Evolutionary conservation across 345 rosid species (phyloP).

Genomic region (Populus euphratica): DNA sequence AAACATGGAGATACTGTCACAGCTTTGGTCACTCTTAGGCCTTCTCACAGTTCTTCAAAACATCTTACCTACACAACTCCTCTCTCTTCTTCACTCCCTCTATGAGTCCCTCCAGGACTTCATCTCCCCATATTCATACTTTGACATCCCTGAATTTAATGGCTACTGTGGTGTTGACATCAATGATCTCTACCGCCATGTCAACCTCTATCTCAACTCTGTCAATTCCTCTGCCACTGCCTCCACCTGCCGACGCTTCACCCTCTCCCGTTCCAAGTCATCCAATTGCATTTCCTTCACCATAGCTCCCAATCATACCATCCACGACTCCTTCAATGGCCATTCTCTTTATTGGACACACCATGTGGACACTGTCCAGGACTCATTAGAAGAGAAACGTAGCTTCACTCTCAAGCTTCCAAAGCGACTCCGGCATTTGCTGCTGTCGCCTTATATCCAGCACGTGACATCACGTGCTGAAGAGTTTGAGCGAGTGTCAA

Average conservation of each 20-base stretch:
- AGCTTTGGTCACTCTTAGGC: conserved; percentile 48
- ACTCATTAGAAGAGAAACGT: conserved; percentile 43
- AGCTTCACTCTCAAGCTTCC: conserved; percentile 45
- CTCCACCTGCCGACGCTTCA: conserved; percentile 39
- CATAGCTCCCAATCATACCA: conserved; percentile 42
- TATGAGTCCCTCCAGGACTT: conserved; percentile 40
- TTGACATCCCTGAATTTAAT: conserved; percentile 47
- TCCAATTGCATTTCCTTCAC: conserved; percentile 39
- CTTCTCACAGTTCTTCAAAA: conserved; percentile 52
- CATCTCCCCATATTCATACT: conserved; percentile 39
- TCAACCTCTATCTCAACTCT: conserved; percentile 43
- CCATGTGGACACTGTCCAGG: conserved; percentile 48
- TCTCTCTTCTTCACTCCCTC: conserved; percentile 36
- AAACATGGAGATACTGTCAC: conserved; percentile 42
- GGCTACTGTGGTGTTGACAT: conserved; percentile 52
- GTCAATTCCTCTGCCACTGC: conserved; percentile 20
- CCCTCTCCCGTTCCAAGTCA: conserved; percentile 43
- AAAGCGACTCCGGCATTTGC: conserved; percentile 26
- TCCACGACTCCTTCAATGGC: conserved; percentile 33
- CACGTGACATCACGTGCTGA: conserved; percentile 37
- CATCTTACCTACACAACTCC: conserved; percentile 45
- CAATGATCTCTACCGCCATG: conserved; percentile 51
- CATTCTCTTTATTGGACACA: conserved; percentile 42
- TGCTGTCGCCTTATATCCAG: conserved; percentile 33
- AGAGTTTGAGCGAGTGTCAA: conserved; percentile 44